Evolutionary conservation across 2,329 filamentous ascomycete genomes (phyloP), one percentile per base, ranked within the genome.

Genomic region (Malbranchea cinnamomea): DNA sequence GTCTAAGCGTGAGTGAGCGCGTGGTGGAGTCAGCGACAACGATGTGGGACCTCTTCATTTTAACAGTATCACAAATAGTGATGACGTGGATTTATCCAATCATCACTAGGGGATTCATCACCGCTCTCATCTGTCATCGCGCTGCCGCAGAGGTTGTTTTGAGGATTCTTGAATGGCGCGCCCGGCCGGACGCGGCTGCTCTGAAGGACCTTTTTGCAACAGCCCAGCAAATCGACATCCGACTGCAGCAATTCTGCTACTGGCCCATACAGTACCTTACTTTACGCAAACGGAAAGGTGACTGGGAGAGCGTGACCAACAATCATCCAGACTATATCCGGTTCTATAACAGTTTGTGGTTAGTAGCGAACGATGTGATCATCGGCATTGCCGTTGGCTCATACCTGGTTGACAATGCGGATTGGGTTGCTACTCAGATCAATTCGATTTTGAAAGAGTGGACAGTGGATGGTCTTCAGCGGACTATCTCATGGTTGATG

Each of bases 291-390:
- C 69, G 85, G 22, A 91, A 92, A 49, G 74, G 77, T 38, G 83
- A 92, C 44, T 95, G 89, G 87, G 81, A 84, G 35, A 95, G 87
- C 50, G 79, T 95, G 32, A 94, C 85, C 0, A 89, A 78, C 27
- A 93, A 78, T 44, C 87, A 98, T 53, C 83, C 87, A 1, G 89
- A 98, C 53, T 98, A 98, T 52, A 98, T 98, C 41, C 78, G 89
- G 10, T 98, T 98, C 56, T 98, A 95, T 60, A 98, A 98, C 53
- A 94, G 84, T 47, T 63, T 98, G 4, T 98, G 89, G 89, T 78
- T 98, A 6, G 89, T 98, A 13, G 85, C 85, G 17, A 98, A 98
- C 58, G 89, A 98, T 57, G 79, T 98, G 26, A 98, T 98, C 40
- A 95, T 98, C 36, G 91, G 89, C 15, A 94, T 98, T 41, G 89